Base-by-base conservation (phyloP, 1,284 basidiomycete genomes). In the Porodaedalea pini region DNA sequence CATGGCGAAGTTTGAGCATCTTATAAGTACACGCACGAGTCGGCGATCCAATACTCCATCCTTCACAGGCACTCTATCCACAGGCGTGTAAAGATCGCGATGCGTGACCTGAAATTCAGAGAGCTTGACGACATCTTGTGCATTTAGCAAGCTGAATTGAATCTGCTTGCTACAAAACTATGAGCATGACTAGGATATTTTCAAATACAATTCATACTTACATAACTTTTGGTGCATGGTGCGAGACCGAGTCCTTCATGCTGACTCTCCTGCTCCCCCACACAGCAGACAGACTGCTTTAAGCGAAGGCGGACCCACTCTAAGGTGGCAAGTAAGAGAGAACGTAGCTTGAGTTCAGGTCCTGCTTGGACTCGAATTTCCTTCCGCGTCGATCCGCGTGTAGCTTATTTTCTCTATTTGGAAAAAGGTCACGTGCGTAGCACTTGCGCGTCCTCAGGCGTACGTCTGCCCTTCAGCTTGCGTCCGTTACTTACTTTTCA, bases 51-150 rank as follows among this genome's bases (percentile, higher is more conserved):
- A 77, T 0, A 96, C 92, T 54, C 95, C 94, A 75, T 94, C 83
- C 64, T 86, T 90, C n/a, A 92, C 92, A 0, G 94, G 94, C 1
- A 87, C 75, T 59, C 90, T 79, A 67, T 92, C 88, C 21, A 79
- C 80, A 6, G 86, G 76, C 53, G 90, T 92, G 72, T 97, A 98
- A 53, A 98, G 75, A 69, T 96, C 94, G 27, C 91, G 80, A 70
- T 92, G 88, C 23, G 91, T 94, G 62, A 96, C 90, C 72, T 98
- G 92, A 65, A 94, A 96, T 71, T 98, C 94, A 13, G 94, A 90
- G 59, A 97, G 82, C 68, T 89, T 90, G 63, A 97, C 95, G 8
- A 94, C 91, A 67, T 97, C 93, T 71, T 96, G 94, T 34, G 92
- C 86, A 69, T 88, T 92, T 64, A 98, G 78, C 45, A 95, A 82